These are phyloP conservation scores for Chalciporus pseudorubinellus DNA, from an alignment of 768 basidiomycete species.

Conservation along the genomic window DNA sequence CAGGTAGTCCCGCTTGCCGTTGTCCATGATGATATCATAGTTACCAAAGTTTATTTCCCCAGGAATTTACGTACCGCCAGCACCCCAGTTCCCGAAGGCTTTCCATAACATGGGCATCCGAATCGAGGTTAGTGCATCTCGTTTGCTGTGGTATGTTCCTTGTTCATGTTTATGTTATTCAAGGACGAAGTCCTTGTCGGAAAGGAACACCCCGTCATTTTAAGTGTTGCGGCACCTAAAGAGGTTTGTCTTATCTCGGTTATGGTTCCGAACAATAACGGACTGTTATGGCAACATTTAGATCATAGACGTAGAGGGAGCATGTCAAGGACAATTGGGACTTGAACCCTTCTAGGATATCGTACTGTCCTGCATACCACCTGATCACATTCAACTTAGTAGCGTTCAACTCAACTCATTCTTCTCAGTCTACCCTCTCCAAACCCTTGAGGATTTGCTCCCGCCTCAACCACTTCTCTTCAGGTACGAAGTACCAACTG, in stretches of 20 bases:
- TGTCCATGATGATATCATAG: neutral
- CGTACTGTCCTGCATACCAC: neutral
- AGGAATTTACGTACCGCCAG: constrained; percentile 88
- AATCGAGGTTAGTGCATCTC: constrained; percentile 61
- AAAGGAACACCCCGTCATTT: constrained; percentile 54
- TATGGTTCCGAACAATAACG: constrained; percentile 1
- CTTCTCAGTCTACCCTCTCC: constrained; percentile 19
- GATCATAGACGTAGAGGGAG: constrained; percentile 77
- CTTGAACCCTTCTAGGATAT: constrained; percentile 47
- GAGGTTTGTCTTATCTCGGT: constrained; percentile 49
- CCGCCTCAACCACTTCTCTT: constrained; percentile 75
- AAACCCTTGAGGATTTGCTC: constrained; percentile 58
- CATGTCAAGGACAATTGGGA: constrained; percentile 70
- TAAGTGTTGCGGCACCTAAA: constrained; percentile 76
- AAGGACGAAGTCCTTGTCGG: constrained; percentile 76
- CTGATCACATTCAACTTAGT: neutral
- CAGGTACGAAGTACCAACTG: constrained; percentile 77
- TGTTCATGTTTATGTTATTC: constrained; percentile 6
- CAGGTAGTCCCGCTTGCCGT: constrained; percentile 45
- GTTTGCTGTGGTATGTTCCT: neutral
- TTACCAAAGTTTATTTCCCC: constrained; percentile 10
- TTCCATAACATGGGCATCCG: constrained; percentile 92
- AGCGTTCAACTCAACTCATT: neutral
- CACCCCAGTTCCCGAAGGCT: constrained; percentile 72
- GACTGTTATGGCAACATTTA: constrained; percentile 17